Base-by-base conservation (phyloP, 2,329 filamentous ascomycete genomes). In the Trichoderma breve region DNA sequence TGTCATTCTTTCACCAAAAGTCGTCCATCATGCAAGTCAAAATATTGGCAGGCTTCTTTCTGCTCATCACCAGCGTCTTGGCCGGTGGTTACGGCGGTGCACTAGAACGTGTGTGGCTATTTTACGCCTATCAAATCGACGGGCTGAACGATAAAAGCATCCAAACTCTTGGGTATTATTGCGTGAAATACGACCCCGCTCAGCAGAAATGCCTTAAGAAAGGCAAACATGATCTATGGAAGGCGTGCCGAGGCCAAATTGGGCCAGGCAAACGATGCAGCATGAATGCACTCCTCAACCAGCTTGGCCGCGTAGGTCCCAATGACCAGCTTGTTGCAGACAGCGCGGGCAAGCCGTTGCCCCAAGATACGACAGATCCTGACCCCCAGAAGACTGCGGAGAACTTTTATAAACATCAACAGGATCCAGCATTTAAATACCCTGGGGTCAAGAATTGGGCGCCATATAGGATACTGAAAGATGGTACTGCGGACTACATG, bases 71-170 rank as follows among this genome's bases (percentile, higher is more conserved):
- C 26, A 21, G 9, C 7, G 55, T 60, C 55, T n/a, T 32, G 28
- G 18, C 55, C 28, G 26, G 55, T 18, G 55, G 55, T 60, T 60
- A 18, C 14, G 26, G 1, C 9, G 55, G 55, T 32, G 28, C 55
- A 43, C 21, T 58, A 28, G 24, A 64, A 8, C 55, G 55, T 39
- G 61, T 47, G 36, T 67, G 64, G 43, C 30, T 34, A 15, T 67
- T 21, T 36, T 67, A 67, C 64, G 64, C 64, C 64, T 67, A 57
- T 47, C 64, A 57, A 57, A 57, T 67, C 47, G 64, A 67, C 43
- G 64, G 51, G 21, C 51, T 67, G 43, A 57, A 67, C 28, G 51
- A 67, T 9, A 9, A 24, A 51, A 14, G 7, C 14, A 9, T 32
- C 8, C 64, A 18, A n/a, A 67, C 15, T 8, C 12, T 57, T 67